These are phyloP conservation scores for Fusarium brachygibbosum DNA, from an alignment of 2,329 filamentous ascomycete species.

Conservation along the genomic window DNA sequence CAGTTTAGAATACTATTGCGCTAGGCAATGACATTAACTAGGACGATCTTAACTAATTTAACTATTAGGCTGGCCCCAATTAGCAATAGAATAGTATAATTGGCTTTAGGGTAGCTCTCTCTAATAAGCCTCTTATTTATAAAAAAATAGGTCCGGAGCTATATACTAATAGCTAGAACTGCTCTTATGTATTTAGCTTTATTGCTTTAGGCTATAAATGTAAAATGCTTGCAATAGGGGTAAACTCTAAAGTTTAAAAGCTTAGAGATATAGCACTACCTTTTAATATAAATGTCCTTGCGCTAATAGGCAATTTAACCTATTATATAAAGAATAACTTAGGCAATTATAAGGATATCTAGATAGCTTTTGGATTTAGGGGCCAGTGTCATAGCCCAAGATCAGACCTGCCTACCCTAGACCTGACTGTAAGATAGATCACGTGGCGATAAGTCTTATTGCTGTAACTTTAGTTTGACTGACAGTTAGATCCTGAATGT, in stretches of 20 bases:
- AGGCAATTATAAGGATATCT: accelerated
- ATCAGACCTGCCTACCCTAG: too few species aligned
- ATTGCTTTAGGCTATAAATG: slow-evolving; percentile 19
- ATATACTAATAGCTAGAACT: slow-evolving; percentile 4
- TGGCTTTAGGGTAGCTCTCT: not conserved
- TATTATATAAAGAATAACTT: not conserved
- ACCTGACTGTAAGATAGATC: too few species aligned
- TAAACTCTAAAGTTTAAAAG: not conserved
- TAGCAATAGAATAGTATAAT: too few species aligned
- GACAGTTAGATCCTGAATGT: too few species aligned
- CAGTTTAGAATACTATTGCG: too few species aligned
- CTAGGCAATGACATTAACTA: too few species aligned
- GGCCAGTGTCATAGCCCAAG: too few species aligned
- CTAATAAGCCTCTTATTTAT: not conserved
- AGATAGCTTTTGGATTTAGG: too few species aligned
- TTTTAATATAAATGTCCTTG: not conserved
- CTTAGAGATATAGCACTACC: not conserved
- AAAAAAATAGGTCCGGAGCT: not conserved
- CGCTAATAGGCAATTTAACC: accelerated
- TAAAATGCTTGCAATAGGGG: slow-evolving; percentile 6
- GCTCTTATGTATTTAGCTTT: not conserved
- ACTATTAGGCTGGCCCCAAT: too few species aligned
- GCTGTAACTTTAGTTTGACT: too few species aligned
- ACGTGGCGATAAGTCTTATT: too few species aligned
- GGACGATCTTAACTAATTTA: too few species aligned